phyloP scores from a whole-genome alignment of 257 asterid species.

The Nicotiana benthamiana region DNA sequence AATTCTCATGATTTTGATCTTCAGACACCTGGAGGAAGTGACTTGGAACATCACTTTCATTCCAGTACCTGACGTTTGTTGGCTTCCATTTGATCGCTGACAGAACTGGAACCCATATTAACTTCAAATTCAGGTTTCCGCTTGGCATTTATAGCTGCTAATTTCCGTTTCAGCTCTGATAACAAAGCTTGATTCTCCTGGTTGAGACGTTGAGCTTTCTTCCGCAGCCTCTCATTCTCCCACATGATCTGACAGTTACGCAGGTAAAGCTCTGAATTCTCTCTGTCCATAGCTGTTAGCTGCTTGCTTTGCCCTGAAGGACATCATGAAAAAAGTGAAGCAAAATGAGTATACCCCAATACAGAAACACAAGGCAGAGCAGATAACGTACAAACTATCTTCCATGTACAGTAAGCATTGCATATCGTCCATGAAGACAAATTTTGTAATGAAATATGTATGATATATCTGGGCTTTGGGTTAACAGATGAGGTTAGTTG shows the following conservation, averaged over 20 bases:
- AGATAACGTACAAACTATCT: background rate
- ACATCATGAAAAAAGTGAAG: background rate
- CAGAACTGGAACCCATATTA: conserved; percentile 19
- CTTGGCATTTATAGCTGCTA: conserved; percentile 17
- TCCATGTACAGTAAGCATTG: background rate
- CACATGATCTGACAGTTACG: conserved; percentile 41
- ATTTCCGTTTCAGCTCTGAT: conserved; percentile 34
- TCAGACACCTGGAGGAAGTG: background rate
- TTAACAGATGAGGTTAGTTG: background rate
- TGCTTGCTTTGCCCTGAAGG: background rate
- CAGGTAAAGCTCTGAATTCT: conserved; percentile 39
- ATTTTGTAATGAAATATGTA: background rate
- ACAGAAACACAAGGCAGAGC: background rate
- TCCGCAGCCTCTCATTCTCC: conserved; percentile 44
- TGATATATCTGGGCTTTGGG: background rate
- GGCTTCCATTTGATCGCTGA: conserved; percentile 12
- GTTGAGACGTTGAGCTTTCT: conserved; percentile 38
- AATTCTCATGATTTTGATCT: background rate
- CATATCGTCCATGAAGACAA: background rate
- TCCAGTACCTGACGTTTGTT: conserved; percentile 15
- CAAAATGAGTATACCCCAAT: background rate
- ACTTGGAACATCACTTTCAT: background rate
- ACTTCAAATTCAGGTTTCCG: conserved; percentile 9
- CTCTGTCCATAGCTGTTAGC: conserved; percentile 29
- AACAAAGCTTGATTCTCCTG: conserved; percentile 43